Conservation (phyloP, 2,329 filamentous ascomycete genomes). For the Endothia cerciana region DNA sequence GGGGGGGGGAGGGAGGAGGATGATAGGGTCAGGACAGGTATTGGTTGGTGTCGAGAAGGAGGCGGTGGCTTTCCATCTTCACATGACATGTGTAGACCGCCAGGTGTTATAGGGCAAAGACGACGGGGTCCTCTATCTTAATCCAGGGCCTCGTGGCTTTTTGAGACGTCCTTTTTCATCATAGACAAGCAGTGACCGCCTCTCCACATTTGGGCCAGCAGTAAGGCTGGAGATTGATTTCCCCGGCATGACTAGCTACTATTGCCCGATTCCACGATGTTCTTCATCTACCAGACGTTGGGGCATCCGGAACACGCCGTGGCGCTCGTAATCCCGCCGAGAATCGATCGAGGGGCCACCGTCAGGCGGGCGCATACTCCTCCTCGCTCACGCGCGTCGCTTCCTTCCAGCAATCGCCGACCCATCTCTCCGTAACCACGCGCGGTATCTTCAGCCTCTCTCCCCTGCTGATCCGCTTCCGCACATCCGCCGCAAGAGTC, state of each 20-base stretch:
- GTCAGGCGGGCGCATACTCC: conserved; percentile 45
- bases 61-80: not conserved
- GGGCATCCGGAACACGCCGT: not conserved
- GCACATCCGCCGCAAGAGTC: conserved; percentile 47
- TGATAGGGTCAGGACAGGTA: no score
- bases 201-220: not conserved
- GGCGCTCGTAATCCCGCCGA: no score
- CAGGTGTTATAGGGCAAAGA: not conserved
- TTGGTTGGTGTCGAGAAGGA: not conserved
- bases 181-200: not conserved
- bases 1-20: no score
- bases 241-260: no score
- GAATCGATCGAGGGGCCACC: not conserved
- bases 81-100: not conserved
- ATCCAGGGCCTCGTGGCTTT: not conserved
- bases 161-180: not conserved
- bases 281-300: no score
- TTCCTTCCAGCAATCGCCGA: conserved; percentile 80
- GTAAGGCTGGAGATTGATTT: not conserved
- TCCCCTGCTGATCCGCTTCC: conserved; percentile 49
- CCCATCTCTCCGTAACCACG: conserved; percentile 72
- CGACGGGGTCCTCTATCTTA: not conserved
- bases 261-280: no score
- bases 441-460: conserved; percentile 59
- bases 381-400: conserved; percentile 82